phyloP scores from a whole-genome alignment of 2,329 filamentous ascomycete species.

The Apiospora pterosperma region DNA sequence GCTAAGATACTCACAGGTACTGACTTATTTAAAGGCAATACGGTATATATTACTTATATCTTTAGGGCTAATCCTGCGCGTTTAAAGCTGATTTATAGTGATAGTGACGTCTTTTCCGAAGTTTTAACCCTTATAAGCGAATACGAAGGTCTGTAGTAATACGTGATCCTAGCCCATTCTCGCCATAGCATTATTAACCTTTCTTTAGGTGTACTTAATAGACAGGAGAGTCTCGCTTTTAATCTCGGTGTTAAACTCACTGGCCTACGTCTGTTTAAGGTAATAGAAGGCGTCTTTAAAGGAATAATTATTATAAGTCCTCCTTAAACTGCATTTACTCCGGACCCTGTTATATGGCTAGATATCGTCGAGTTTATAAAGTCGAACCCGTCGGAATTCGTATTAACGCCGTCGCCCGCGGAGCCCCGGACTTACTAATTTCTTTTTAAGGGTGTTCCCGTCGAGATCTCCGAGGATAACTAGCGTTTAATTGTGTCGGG shows the following conservation, averaged over 20 bases:
- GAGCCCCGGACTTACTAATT: constrained; percentile 81
- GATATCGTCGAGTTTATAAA: no score
- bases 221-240: constrained; percentile 81
- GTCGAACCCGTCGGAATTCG: no score
- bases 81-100: constrained; percentile 49
- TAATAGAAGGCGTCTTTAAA: constrained; percentile 83
- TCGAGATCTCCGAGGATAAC: constrained; percentile 86
- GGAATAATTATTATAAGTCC: constrained; percentile 60
- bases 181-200: neutral
- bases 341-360: constrained; percentile 63
- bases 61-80: constrained; percentile 41
- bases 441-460: constrained; percentile 72
- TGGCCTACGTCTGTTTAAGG: constrained; percentile 77
- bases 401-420: no score
- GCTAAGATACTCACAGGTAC: no score
- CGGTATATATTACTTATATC: constrained; percentile 50
- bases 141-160: constrained; percentile 70
- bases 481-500: constrained; percentile 81
- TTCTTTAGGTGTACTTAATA: constrained; percentile 65
- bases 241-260: constrained; percentile 83
- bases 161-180: no score
- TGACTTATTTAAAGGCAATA: neutral
- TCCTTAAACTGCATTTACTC: constrained; percentile 55
- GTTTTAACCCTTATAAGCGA: constrained; percentile 70
- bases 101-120: constrained; percentile 66